Evolutionary conservation across 768 basidiomycete species (phyloP).

Genomic region (Solioccasus polychromus): DNA sequence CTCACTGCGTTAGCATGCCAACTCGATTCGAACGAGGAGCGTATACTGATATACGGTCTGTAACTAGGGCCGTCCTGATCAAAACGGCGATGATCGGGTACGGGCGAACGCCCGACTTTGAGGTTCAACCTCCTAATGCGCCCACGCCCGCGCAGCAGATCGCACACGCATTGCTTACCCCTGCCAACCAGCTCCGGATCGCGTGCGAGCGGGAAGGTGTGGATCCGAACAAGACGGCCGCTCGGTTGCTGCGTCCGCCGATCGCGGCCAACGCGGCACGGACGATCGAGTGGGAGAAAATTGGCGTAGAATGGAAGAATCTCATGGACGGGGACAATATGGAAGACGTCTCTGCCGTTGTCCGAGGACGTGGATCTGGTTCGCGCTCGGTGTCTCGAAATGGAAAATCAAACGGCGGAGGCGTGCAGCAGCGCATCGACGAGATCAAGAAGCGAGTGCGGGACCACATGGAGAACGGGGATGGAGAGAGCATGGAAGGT

Average conservation of each 20-base stretch:
- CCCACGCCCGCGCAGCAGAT: constrained; percentile 41
- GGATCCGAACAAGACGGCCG: constrained; percentile 17
- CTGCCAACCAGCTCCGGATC: constrained; percentile 19
- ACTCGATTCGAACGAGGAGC: no score
- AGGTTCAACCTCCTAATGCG: constrained; percentile 42
- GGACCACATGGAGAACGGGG: neutral
- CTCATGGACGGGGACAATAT: constrained; percentile 4
- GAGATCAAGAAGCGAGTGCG: constrained; percentile 2
- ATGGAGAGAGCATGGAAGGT: constrained; percentile 1
- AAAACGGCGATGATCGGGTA: constrained; percentile 49
- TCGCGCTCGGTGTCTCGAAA: neutral
- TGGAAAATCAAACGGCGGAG: neutral
- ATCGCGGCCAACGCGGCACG: constrained; percentile 6
- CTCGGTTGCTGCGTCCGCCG: constrained; percentile 11
- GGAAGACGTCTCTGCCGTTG: neutral
- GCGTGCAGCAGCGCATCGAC: constrained; percentile 4
- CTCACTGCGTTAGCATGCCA: constrained; percentile 69
- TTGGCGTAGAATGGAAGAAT: constrained; percentile 22
- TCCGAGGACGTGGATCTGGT: neutral
- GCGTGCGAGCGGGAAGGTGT: constrained; percentile 29
- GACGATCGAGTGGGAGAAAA: constrained; percentile 18
- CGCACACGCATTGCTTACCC: constrained; percentile 37
- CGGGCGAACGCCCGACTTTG: constrained; percentile 43
- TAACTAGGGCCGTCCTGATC: constrained; percentile 50
- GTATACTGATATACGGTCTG: neutral